Evolutionary conservation across 176 grass and related monocot genomes (phyloP).

Genomic region (Cenchrus fungigraminus): DNA sequence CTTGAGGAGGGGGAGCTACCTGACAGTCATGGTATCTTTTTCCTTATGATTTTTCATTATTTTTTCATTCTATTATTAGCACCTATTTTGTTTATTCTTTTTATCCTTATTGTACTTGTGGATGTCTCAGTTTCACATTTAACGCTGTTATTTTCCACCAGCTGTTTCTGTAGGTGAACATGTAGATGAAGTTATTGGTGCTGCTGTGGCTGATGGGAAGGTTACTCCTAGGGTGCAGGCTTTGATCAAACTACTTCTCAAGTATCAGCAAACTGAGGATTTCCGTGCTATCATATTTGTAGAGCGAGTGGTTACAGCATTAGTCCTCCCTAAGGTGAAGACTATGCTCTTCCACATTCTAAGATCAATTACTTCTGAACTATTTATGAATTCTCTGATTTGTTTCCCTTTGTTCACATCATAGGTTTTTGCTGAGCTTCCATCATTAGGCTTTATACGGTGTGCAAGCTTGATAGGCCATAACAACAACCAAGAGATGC

Average conservation of each 20-base stretch:
- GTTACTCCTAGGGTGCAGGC: slow-evolving; percentile 95
- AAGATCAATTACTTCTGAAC: slow-evolving; percentile 17
- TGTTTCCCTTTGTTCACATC: slow-evolving; percentile 26
- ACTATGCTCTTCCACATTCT: slow-evolving; percentile 13
- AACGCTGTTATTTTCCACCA: slow-evolving; percentile 42
- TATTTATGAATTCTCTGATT: slow-evolving; percentile 36
- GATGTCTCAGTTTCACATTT: slow-evolving; percentile 35
- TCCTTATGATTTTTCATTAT: not conserved
- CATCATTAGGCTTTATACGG: slow-evolving; percentile 85
- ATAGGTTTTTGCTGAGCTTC: slow-evolving; percentile 93
- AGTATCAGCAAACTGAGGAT: slow-evolving; percentile 95
- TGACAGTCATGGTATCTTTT: slow-evolving; percentile 78
- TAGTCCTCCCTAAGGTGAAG: slow-evolving; percentile 98
- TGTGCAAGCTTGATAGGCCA: slow-evolving; percentile 97
- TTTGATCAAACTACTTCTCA: slow-evolving; percentile 97
- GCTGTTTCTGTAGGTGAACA: slow-evolving; percentile 98
- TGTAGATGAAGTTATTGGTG: slow-evolving; percentile 94
- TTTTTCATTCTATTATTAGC: not conserved
- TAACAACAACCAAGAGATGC: slow-evolving; percentile 99
- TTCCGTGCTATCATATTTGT: slow-evolving; percentile 99
- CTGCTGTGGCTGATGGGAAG: slow-evolving; percentile 94
- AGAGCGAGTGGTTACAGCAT: slow-evolving; percentile 94
- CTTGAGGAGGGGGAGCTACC: slow-evolving; percentile 97
- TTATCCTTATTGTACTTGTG: slow-evolving; percentile 7
- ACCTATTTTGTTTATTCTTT: slow-evolving; percentile 10